These are phyloP conservation scores for Eimeria sp. DNA, from an alignment of 169 alveolate species.

Conservation along the genomic window DNA sequence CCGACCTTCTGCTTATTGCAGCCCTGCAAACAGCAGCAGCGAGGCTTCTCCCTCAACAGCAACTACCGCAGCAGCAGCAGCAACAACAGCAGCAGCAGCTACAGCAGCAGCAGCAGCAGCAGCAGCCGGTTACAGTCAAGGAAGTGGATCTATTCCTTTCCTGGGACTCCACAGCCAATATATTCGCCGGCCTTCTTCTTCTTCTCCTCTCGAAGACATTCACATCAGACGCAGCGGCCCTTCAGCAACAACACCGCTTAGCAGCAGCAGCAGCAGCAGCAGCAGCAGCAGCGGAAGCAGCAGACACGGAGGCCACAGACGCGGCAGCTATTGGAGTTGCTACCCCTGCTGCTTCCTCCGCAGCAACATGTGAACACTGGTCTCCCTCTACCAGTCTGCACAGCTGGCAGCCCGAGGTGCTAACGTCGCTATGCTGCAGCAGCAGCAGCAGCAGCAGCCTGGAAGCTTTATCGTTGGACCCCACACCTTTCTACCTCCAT, in stretches of 20 bases:
- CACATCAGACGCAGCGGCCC: background rate
- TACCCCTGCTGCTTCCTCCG: conserved; percentile 9
- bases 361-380: conserved; percentile 43
- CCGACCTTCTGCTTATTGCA: conserved; percentile 35
- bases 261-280: conserved; percentile 29
- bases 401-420: conserved; percentile 6
- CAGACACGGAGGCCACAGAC: background rate
- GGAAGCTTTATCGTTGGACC: background rate
- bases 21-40: conserved; percentile 64
- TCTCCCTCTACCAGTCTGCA: conserved; percentile 10
- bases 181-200: background rate
- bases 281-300: conserved; percentile 13
- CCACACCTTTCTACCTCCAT: conserved; percentile 17
- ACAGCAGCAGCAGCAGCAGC: conserved; percentile 39
- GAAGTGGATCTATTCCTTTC: conserved; percentile 4
- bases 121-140: conserved; percentile 14
- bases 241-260: background rate
- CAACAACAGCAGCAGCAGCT: conserved; percentile 14
- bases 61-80: conserved; percentile 26
- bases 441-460: conserved; percentile 5
- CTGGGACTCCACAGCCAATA: conserved; percentile 42
- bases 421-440: conserved; percentile 16
- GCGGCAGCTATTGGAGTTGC: background rate
- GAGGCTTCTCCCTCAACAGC: conserved; percentile 34
- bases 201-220: conserved; percentile 50